These are phyloP conservation scores for Trichosporon sp. DNA, from an alignment of 1,284 basidiomycete genomes.

Conservation along the genomic window DNA sequence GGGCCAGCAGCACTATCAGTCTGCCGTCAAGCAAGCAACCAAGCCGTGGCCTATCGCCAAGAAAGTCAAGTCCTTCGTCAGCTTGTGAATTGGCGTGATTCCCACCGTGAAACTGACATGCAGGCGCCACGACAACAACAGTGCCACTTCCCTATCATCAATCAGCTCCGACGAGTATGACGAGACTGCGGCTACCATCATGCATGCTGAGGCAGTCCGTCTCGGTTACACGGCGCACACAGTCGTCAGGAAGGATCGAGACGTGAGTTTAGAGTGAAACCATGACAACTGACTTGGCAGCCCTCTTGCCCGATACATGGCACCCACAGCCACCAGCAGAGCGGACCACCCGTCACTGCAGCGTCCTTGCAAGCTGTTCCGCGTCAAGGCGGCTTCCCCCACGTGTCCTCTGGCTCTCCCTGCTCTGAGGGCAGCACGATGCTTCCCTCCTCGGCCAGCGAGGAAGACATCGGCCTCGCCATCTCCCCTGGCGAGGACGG, in stretches of 20 bases:
- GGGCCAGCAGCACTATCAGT: background rate
- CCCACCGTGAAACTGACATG: background rate
- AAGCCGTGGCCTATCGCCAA: background rate
- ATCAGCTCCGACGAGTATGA: constrained; percentile 1
- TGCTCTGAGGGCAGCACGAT: background rate
- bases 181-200: constrained; percentile 7
- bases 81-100: background rate
- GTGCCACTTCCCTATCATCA: constrained; percentile 8
- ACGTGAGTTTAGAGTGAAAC: background rate
- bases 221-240: constrained; percentile 5
- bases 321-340: background rate
- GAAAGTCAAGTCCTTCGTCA: constrained; percentile 11
- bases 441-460: background rate
- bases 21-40: background rate
- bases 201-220: constrained; percentile 5
- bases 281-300: background rate
- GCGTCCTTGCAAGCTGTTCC: background rate
- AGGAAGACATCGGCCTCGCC: constrained; percentile 9
- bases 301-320: constrained; percentile 1
- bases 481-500: background rate
- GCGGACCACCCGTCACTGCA: background rate
- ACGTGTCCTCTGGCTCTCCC: background rate
- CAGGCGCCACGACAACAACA: background rate
- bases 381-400: background rate
- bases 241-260: background rate